These are phyloP conservation scores for Vitis hybrid DNA, from an alignment of 177 flowering plant species.

Conservation along the genomic window DNA sequence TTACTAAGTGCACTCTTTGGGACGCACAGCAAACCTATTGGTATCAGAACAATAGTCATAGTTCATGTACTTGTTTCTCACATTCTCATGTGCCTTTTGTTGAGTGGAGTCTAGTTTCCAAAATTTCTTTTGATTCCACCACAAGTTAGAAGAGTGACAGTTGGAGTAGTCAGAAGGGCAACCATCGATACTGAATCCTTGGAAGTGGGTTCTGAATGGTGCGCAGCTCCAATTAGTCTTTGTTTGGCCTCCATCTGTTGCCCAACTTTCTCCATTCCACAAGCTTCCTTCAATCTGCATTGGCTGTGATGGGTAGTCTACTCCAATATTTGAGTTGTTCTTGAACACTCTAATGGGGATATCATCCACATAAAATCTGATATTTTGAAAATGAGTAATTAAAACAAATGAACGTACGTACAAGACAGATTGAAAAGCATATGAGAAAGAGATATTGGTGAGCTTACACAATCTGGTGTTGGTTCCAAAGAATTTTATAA, in stretches of 20 bases:
- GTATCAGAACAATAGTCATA: conserved; percentile 70
- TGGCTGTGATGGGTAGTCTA: conserved; percentile 46
- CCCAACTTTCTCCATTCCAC: conserved; percentile 76
- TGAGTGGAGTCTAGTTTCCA: conserved; percentile 30
- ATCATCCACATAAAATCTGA: conserved; percentile 67
- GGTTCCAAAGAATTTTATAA: conserved; percentile 54
- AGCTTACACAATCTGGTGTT: conserved; percentile 49
- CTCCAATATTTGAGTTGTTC: conserved; percentile 49
- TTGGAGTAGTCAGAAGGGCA: conserved; percentile 22
- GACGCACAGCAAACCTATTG: conserved; percentile 32
- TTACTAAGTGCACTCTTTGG: conserved; percentile 49
- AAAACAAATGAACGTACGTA: too few species aligned
- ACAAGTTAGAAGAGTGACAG: conserved; percentile 32
- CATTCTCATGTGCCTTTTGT: conserved; percentile 18
- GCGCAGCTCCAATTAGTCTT: conserved; percentile 58
- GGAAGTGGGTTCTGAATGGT: conserved; percentile 55
- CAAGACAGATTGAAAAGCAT: neutral
- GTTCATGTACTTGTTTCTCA: conserved; percentile 34
- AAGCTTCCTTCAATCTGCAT: conserved; percentile 53
- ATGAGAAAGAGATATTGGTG: neutral
- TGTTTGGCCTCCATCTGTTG: conserved; percentile 59
- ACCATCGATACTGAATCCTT: conserved; percentile 44
- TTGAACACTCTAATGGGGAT: conserved; percentile 64
- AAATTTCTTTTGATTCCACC: conserved; percentile 55
- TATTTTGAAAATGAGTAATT: too few species aligned